A percentile compares a stretch with the other conserved stretches of the same genome.
These are phyloP conservation scores for Podospora anserina DNA, from an alignment of 495 filamentous ascomycete species.

Conservation along the genomic window DNA sequence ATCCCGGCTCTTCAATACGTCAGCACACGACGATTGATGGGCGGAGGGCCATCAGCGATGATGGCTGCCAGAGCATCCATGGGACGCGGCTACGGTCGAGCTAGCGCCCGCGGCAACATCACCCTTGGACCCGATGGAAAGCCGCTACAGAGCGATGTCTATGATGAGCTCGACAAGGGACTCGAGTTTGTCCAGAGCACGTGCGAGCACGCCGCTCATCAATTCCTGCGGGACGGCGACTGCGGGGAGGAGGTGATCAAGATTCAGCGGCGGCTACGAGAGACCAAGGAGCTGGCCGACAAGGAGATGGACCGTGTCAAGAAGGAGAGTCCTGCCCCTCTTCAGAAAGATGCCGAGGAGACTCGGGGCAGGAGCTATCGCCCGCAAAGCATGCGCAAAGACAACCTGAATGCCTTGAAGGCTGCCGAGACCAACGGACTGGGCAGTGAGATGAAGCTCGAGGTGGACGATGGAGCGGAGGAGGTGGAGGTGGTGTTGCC, in stretches of 20 bases:
- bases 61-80: slow-evolving; percentile 16
- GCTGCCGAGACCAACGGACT: not conserved
- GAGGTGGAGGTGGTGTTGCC: not conserved
- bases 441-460: slow-evolving; percentile 3
- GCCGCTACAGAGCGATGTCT: slow-evolving; percentile 45
- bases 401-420: slow-evolving; percentile 15
- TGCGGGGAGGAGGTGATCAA: slow-evolving; percentile 69
- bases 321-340: slow-evolving; percentile 33
- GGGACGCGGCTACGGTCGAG: slow-evolving; percentile 19
- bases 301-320: slow-evolving; percentile 55
- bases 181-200: slow-evolving; percentile 74
- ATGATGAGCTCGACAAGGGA: slow-evolving; percentile 70
- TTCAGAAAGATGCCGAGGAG: slow-evolving; percentile 27
- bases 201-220: slow-evolving; percentile 82
- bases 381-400: slow-evolving; percentile 34
- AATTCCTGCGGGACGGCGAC: slow-evolving; percentile 79
- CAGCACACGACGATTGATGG: slow-evolving; percentile 32
- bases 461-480: slow-evolving; percentile 20
- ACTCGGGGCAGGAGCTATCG: slow-evolving; percentile 27
- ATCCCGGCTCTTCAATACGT: slow-evolving; percentile 31
- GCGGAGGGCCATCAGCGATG: slow-evolving; percentile 8
- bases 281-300: slow-evolving; percentile 58
- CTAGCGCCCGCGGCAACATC: slow-evolving; percentile 6
- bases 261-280: slow-evolving; percentile 56
- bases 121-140: slow-evolving; percentile 11